phyloP scores from a whole-genome alignment of 2,329 filamentous ascomycete genomes.

The Epichloe brachyelytri region DNA sequence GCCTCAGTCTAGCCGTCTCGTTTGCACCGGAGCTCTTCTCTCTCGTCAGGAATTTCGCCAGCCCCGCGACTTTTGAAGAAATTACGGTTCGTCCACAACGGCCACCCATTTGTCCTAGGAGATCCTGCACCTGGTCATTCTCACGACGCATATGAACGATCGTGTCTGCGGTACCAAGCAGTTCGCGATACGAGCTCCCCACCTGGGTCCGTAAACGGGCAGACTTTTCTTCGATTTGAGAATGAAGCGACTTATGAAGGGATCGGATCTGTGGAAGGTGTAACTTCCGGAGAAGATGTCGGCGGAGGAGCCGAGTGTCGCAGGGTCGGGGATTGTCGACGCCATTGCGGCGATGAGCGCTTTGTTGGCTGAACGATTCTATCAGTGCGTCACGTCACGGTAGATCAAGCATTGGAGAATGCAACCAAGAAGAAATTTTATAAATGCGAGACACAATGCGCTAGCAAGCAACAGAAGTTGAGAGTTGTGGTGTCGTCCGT shows the following conservation, averaged over 20 bases:
- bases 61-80: conserved; percentile 48
- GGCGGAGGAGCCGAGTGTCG: conserved; percentile 33
- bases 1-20: conserved; percentile 31
- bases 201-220: conserved; percentile 50
- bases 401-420: background rate
- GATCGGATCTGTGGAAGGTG: conserved; percentile 52
- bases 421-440: background rate
- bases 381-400: background rate
- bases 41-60: conserved; percentile 32
- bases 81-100: conserved; percentile 64
- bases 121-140: conserved; percentile 60
- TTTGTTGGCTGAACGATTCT: conserved; percentile 1
- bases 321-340: conserved; percentile 28
- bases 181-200: conserved; percentile 65
- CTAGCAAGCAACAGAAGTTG: background rate
- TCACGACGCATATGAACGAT: conserved; percentile 80
- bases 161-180: conserved; percentile 84
- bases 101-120: conserved; percentile 59
- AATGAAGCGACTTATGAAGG: conserved; percentile 47
- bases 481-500: background rate
- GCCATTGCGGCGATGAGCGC: conserved; percentile 20
- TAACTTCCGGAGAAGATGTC: conserved; percentile 42
- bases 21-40: conserved; percentile 16
- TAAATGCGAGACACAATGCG: no score
- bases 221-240: conserved; percentile 48